A percentile compares a stretch with the other conserved stretches of the same genome.
Conservation (phyloP, 2,329 filamentous ascomycete genomes). For the Penicillium decumbens region DNA sequence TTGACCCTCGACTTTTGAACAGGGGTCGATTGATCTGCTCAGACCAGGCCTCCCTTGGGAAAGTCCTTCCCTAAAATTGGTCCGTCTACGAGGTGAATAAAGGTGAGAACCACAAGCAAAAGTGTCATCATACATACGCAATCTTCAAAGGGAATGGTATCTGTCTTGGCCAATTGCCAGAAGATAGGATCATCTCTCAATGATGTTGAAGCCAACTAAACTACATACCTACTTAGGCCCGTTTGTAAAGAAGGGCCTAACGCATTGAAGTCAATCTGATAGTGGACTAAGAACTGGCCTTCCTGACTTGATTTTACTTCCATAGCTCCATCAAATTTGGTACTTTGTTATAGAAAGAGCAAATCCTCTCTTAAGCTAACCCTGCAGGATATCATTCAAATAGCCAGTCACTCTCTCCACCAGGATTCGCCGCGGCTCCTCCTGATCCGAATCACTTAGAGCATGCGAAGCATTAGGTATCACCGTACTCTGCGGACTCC, state of each 20-base stretch:
- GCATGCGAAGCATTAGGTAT: constrained; percentile 42
- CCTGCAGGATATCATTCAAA: constrained; percentile 30
- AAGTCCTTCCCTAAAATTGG: not conserved
- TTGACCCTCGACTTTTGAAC: not conserved
- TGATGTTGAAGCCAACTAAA: too few species aligned
- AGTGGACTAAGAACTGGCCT: too few species aligned
- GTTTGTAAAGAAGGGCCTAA: too few species aligned
- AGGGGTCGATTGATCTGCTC: not conserved
- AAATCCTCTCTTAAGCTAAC: not conserved
- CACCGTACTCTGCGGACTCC: constrained; percentile 45
- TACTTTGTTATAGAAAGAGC: not conserved
- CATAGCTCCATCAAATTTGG: not conserved
- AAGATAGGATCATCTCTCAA: too few species aligned
- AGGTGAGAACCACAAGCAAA: too few species aligned
- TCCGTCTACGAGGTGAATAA: too few species aligned
- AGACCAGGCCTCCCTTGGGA: not conserved
- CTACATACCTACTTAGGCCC: too few species aligned
- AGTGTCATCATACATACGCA: too few species aligned
- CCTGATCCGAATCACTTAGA: constrained; percentile 28
- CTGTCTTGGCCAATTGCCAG: too few species aligned
- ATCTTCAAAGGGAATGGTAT: too few species aligned
- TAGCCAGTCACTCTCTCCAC: constrained; percentile 51
- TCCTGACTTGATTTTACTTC: not conserved
- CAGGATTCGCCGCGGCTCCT: constrained; percentile 46
- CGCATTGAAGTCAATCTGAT: too few species aligned